phyloP scores from a whole-genome alignment of 2,329 filamentous ascomycete genomes.

The Tolypocladium album region DNA sequence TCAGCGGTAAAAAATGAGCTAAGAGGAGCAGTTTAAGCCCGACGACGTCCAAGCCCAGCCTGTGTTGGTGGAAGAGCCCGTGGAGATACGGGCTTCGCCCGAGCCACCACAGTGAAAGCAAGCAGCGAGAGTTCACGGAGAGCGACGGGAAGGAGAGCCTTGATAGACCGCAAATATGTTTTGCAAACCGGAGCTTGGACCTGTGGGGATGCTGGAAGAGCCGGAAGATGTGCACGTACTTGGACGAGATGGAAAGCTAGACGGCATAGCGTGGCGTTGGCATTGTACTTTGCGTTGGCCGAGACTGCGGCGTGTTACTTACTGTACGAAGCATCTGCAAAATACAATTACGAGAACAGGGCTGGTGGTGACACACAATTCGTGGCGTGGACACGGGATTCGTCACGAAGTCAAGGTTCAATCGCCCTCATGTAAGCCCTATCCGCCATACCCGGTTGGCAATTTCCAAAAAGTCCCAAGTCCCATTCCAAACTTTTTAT shows the following conservation, averaged over 20 bases:
- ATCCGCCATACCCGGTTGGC: not conserved
- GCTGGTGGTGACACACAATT: not conserved
- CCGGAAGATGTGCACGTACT: not conserved
- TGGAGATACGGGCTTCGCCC: conserved; percentile 14
- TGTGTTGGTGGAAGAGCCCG: conserved; percentile 12
- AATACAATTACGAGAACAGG: not conserved
- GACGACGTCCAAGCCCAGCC: conserved; percentile 2
- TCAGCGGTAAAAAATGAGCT: conserved; percentile 20
- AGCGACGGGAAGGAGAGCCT: not conserved
- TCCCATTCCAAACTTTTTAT: not conserved
- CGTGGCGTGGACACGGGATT: not conserved
- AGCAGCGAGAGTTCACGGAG: not conserved
- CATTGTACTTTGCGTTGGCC: conserved; percentile 4
- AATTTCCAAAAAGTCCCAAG: not conserved
- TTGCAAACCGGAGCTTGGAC: not conserved
- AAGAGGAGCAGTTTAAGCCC: conserved; percentile 12
- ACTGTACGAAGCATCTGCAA: not conserved
- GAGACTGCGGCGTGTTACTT: not conserved
- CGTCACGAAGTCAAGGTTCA: not conserved
- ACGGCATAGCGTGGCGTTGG: conserved; percentile 24
- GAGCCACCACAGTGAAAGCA: not conserved
- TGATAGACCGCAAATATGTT: not conserved
- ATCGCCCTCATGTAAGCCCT: not conserved
- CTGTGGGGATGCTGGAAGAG: not conserved
- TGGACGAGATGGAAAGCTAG: not conserved